Conservation (phyloP, 805 yeast genomes). For the Lachancea quebecensis region DNA sequence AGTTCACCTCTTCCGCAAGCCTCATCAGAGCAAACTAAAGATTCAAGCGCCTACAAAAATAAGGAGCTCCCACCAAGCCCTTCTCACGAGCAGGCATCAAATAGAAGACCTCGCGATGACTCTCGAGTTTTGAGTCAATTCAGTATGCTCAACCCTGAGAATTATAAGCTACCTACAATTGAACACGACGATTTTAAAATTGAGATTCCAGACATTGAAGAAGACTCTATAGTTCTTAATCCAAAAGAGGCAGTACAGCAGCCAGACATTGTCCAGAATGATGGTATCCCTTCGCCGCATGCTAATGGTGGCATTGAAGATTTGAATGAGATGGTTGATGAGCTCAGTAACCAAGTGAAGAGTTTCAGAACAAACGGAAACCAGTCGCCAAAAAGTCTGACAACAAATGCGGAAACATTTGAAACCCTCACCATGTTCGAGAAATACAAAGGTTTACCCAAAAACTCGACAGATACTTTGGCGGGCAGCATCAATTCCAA, state of each 20-base stretch:
- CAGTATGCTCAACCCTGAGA: conserved; percentile 12
- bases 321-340: conserved; percentile 33
- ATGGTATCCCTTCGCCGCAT: background rate
- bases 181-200: conserved; percentile 18
- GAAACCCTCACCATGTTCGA: conserved; percentile 26
- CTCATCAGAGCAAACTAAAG: background rate
- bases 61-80: background rate
- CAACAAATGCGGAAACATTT: conserved; percentile 18
- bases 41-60: background rate
- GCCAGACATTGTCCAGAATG: background rate
- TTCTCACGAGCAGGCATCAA: background rate
- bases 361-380: conserved; percentile 18
- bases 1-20: background rate
- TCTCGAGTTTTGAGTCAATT: conserved; percentile 13
- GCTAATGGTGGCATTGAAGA: conserved; percentile 21
- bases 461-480: conserved; percentile 11
- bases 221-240: background rate
- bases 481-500: conserved; percentile 12
- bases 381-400: conserved; percentile 6
- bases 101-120: background rate
- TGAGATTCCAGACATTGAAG: conserved; percentile 12
- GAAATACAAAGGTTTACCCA: conserved; percentile 22
- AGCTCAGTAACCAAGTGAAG: conserved; percentile 20
- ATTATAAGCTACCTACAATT: conserved; percentile 22
- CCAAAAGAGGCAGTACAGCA: background rate